Evolutionary conservation across 225 moss, liverwort and hornwort species (phyloP), one percentile per base, ranked within the genome.

Genomic region (Marchantia paleacea): DNA sequence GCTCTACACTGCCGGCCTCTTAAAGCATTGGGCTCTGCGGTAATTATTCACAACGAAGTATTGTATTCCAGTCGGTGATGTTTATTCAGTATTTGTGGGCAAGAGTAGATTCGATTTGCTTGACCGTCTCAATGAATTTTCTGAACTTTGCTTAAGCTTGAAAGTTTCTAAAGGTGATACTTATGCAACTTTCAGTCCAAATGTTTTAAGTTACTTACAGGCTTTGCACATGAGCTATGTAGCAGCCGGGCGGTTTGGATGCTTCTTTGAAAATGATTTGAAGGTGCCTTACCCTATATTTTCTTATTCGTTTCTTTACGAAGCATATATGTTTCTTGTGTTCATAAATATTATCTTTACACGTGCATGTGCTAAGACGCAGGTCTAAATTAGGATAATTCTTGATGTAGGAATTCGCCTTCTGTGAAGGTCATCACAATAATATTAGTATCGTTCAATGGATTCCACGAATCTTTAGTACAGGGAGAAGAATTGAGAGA

Each of bases 161-260:
- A 69, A 47, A 3, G 8, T 12, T 69, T 31, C 14, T 12, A 31
- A 0, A 30, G 16, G 11, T 0, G 39, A 39, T 16, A 39, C 39
- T 16, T 69, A 47, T 19, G 2, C 31, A 69, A 1, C 2, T 15
- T 29, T 4, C 14, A 14, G 5, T 39, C 12, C 16, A 14, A 14
- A 19, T 18, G 31, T 49, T 52, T 19, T 72, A n/a, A 29, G 18
- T 50, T n/a, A 72, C 7, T 9, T n/a, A 55, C 72, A 91, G 87
- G 89, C 91, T 60, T 62, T 91, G 48, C 90, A 93, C 75, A 91
- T 90, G 81, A 90, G 90, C 83, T 93, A 93, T 69, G 87, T 91
- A 73, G 89, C 85, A 87, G 91, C 86, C 75, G 86, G 92, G 82
- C 85, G 84, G 10, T 72, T 90, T 50, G 84, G 87, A 76, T 90